Conservation (phyloP, 257 asterid species). For the Nicotiana tabacum region DNA sequence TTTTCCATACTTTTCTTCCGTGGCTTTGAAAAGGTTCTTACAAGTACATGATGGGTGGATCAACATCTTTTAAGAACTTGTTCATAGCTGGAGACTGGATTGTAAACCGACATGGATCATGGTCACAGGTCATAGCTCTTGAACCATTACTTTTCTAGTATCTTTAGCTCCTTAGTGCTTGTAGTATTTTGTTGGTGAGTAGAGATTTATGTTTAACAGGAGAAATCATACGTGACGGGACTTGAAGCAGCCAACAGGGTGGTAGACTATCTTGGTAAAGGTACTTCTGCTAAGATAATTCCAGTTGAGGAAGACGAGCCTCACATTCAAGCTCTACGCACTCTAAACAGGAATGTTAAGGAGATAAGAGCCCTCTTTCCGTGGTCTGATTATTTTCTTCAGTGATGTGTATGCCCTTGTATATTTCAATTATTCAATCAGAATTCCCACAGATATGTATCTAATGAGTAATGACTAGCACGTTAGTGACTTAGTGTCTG, state of each 20-base stretch:
- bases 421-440: no score
- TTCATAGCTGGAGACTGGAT: constrained; percentile 70
- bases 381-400: constrained; percentile 42
- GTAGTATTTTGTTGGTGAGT: neutral
- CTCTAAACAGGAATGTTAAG: constrained; percentile 37
- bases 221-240: constrained; percentile 49
- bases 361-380: constrained; percentile 47
- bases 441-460: neutral
- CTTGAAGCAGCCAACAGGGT: constrained; percentile 62
- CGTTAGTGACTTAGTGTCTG: neutral
- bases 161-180: neutral
- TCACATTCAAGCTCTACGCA: constrained; percentile 42
- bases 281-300: constrained; percentile 33
- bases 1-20: no score
- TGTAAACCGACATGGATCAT: constrained; percentile 49
- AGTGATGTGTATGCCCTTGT: constrained; percentile 15
- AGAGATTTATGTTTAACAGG: constrained; percentile 28
- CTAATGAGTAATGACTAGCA: no score
- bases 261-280: constrained; percentile 45
- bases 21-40: constrained; percentile 37
- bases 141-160: neutral
- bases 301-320: constrained; percentile 53
- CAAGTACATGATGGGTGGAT: constrained; percentile 57
- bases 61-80: constrained; percentile 49
- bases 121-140: constrained; percentile 42